Evolutionary conservation across 352 stramenopile genomes (phyloP).

Genomic region (Globisporangium lucens): DNA sequence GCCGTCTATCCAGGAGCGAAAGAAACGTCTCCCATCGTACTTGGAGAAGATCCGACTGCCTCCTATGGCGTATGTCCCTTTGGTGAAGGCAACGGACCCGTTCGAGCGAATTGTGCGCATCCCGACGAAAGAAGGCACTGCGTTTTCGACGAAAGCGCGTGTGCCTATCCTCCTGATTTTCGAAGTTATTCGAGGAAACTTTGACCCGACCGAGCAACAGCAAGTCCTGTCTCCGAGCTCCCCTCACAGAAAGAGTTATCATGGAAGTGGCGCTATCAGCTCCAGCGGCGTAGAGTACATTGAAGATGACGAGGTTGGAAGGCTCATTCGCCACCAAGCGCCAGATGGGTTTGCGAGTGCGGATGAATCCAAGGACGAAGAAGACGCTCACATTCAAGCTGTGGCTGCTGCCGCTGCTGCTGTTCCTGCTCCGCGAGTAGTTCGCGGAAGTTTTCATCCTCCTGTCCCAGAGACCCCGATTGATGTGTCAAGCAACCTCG

Average conservation of each 20-base stretch:
- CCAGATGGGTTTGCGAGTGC: constrained; percentile 47
- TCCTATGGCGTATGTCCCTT: constrained; percentile 86
- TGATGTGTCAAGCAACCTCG: constrained; percentile 46
- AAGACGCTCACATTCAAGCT: background rate
- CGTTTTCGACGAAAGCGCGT: constrained; percentile 84
- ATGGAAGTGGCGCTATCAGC: constrained; percentile 31
- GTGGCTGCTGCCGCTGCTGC: constrained; percentile 1
- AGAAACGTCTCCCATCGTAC: constrained; percentile 73
- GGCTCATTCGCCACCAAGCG: constrained; percentile 67
- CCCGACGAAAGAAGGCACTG: constrained; percentile 81
- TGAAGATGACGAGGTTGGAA: constrained; percentile 76
- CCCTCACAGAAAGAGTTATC: constrained; percentile 39
- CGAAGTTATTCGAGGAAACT: constrained; percentile 80
- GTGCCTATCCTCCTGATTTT: constrained; percentile 88
- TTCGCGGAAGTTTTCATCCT: constrained; percentile 11
- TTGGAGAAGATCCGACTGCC: constrained; percentile 79
- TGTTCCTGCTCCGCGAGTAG: constrained; percentile 19
- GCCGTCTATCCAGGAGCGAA: constrained; percentile 73
- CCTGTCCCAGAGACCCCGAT: constrained; percentile 68
- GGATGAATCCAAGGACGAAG: constrained; percentile 36
- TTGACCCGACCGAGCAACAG: constrained; percentile 50
- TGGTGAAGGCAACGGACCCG: constrained; percentile 85
- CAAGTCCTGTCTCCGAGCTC: constrained; percentile 52
- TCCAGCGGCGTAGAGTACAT: constrained; percentile 62
- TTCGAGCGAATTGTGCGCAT: constrained; percentile 87